Base-by-base conservation (phyloP, 176 grass and related monocot genomes). In the Eragrostis curvula region DNA sequence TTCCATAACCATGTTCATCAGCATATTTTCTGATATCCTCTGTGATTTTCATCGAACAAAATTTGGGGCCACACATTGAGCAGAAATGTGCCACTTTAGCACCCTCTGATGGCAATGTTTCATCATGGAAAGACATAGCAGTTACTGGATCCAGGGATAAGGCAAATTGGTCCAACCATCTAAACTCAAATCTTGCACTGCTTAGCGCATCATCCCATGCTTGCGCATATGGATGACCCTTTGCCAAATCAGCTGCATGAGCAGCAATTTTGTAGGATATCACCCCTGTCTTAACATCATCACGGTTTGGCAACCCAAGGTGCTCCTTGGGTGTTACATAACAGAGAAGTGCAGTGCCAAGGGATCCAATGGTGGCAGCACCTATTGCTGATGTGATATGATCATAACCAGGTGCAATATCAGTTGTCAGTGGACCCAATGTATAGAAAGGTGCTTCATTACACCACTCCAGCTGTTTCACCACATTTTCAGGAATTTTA, bases 241-340 rank as follows among this genome's bases (percentile, higher is more conserved):
- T 98, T 64, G 96, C 96, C 56, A 98, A 87, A 87, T 98, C 96
- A 84, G 96, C 96, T 68, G 96, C 92, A 77, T 98, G 96, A 79
- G 96, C 90, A 53, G 96, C 91, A 49, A 98, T 98, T 86, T 98
- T 98, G 57, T 98, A 98, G 40, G 96, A 92, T 82, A 98, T 98
- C 23, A 98, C 92, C 6, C 96, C 96, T 49, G 85, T 62, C 83
- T 95, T 95, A 41, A 98, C 96, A 91, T 98, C 96, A 90, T 98
- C 92, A 44, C 90, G 88, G 77, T 98, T 98, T 43, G 96, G 96
- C 82, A 98, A 92, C 15, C 96, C 96, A 81, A 98, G 92, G 74
- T 98, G 96, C 83, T 98, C 96, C 86, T 98, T 98, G 15, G 96
- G 96, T 57, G 96, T 98, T 66, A 98, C 92, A 89, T 98, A 98